phyloP scores from a whole-genome alignment of 768 basidiomycete genomes.

The Pholiota molesta region DNA sequence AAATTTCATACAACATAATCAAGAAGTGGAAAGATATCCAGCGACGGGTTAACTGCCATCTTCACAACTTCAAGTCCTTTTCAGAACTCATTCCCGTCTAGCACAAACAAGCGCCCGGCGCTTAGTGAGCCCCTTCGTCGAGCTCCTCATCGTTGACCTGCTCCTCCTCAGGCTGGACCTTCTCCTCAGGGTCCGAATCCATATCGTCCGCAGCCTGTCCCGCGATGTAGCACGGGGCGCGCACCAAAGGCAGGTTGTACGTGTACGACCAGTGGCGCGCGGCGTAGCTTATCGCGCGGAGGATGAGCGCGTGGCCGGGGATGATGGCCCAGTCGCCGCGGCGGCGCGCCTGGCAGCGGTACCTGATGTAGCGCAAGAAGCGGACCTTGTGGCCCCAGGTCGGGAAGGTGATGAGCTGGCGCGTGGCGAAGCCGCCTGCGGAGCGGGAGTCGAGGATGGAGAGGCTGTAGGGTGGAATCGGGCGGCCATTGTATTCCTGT shows the following conservation, averaged over 20 bases:
- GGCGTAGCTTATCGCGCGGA: slow-evolving; percentile 3
- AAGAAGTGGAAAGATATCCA: too few relatives aligned
- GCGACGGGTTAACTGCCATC: too few relatives aligned
- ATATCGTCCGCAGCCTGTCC: not conserved
- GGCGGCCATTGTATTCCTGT: not conserved
- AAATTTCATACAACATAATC: too few relatives aligned
- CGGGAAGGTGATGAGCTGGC: slow-evolving; percentile 7
- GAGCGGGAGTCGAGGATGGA: slow-evolving; percentile 2
- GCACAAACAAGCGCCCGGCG: too few relatives aligned
- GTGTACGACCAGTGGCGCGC: slow-evolving; percentile 9
- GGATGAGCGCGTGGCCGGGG: not conserved
- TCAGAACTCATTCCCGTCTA: not conserved
- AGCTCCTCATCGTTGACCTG: slow-evolving; percentile 5
- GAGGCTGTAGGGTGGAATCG: slow-evolving; percentile 9
- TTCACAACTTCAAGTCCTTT: too few relatives aligned
- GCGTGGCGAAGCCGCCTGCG: not conserved
- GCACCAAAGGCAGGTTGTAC: slow-evolving; percentile 2
- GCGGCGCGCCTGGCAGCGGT: slow-evolving; percentile 6
- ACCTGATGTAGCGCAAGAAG: slow-evolving; percentile 1
- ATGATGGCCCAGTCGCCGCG: slow-evolving; percentile 4
- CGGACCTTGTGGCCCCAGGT: not conserved
- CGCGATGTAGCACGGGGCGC: not conserved
- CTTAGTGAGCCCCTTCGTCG: not conserved
- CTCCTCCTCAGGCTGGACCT: not conserved
- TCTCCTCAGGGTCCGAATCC: not conserved